Conservation (phyloP, 345 rosid species). For the Populus nigra region DNA sequence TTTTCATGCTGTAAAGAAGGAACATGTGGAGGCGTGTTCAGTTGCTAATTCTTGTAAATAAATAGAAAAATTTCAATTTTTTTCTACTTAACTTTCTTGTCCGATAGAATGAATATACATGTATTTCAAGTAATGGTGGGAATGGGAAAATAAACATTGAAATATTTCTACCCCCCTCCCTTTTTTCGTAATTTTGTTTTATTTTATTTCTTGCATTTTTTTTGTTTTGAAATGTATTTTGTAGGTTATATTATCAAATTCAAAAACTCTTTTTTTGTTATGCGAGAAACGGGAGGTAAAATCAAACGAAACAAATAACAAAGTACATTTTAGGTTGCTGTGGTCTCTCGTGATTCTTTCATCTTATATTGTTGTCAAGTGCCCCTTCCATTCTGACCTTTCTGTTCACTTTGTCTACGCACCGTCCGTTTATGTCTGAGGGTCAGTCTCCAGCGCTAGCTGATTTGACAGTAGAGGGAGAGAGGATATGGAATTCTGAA, state of each 20-base stretch:
- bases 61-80: conserved; percentile 32
- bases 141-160: conserved; percentile 9
- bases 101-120: conserved; percentile 18
- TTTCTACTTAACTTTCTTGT: not conserved
- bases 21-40: conserved; percentile 15
- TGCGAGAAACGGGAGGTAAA: not conserved
- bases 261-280: not conserved
- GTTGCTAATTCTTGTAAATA: conserved; percentile 45
- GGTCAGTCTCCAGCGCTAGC: no score
- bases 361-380: not conserved
- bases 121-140: conserved; percentile 22
- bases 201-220: not conserved
- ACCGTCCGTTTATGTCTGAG: no score
- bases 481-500: not conserved
- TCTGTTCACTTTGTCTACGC: no score
- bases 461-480: no score
- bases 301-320: not conserved
- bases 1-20: conserved; percentile 18
- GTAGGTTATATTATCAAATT: not conserved
- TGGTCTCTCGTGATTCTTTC: not conserved
- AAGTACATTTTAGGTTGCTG: not conserved
- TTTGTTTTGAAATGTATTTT: not conserved
- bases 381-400: not conserved
- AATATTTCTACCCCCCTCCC: not conserved
- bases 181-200: not conserved